A percentile compares a stretch with the other conserved stretches of the same genome.
Conservation (phyloP, 257 asterid genomes). For the Anisodus acutangulus region DNA sequence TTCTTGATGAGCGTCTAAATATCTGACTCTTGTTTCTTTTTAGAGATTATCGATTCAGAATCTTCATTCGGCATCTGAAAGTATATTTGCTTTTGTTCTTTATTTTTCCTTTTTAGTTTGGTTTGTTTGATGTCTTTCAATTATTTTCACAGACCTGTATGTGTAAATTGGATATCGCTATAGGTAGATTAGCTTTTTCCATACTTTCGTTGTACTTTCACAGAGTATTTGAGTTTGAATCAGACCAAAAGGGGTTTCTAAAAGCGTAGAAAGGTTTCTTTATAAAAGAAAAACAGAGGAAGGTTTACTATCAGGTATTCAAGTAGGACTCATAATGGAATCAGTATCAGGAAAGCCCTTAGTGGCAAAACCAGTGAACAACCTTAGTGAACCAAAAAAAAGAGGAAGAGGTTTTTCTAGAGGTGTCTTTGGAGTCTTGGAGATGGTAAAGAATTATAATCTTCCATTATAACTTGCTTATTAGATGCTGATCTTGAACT, state of each 20-base stretch:
- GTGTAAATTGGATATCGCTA: not conserved
- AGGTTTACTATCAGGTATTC: slow-evolving; percentile 67
- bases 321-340: slow-evolving; percentile 69
- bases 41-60: not conserved
- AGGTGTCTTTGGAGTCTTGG: slow-evolving; percentile 37
- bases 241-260: slow-evolving; percentile 57
- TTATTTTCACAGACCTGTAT: not conserved
- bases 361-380: slow-evolving; percentile 42
- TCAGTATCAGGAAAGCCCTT: slow-evolving; percentile 58
- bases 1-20: not conserved
- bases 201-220: not conserved
- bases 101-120: not conserved
- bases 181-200: not conserved
- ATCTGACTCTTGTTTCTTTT: not conserved
- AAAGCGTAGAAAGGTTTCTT: slow-evolving; percentile 20
- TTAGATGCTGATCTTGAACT: slow-evolving; percentile 25
- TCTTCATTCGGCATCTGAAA: not conserved
- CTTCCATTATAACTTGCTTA: slow-evolving; percentile 60
- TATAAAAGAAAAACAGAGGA: slow-evolving; percentile 24
- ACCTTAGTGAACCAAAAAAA: slow-evolving; percentile 64
- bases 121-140: not conserved
- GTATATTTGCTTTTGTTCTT: not conserved
- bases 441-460: slow-evolving; percentile 47
- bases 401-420: slow-evolving; percentile 52
- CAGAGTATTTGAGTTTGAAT: slow-evolving; percentile 24